Conservation (phyloP, 2,329 filamentous ascomycete genomes). For the Apiospora marii region DNA sequence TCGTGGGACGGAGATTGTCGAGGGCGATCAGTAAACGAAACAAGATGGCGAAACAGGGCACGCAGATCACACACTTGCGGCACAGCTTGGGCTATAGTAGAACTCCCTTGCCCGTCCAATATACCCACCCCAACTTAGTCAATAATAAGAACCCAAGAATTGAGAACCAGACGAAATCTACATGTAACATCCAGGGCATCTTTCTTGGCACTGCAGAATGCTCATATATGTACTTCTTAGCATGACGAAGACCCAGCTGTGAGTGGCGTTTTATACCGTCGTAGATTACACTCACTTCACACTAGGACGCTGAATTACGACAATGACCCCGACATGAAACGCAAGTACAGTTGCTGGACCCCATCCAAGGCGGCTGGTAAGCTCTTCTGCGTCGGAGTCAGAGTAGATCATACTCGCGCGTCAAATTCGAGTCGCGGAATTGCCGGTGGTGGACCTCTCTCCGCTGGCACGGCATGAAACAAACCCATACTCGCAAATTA, state of each 20-base stretch:
- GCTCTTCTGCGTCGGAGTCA: neutral
- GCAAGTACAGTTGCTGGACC: neutral
- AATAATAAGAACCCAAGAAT: slow-evolving; percentile 1
- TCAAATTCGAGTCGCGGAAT: slow-evolving; percentile 12
- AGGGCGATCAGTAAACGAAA: slow-evolving; percentile 13
- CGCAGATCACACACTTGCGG: neutral
- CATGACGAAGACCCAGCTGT: neutral
- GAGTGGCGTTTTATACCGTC: neutral
- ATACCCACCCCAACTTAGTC: slow-evolving; percentile 9
- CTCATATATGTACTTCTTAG: no score
- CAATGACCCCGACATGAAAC: neutral
- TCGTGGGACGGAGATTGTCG: slow-evolving; percentile 18
- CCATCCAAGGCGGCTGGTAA: neutral
- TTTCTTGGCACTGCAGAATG: no score
- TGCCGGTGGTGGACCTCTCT: neutral
- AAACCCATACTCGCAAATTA: slow-evolving; percentile 3
- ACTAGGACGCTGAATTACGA: neutral
- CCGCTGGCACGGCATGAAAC: slow-evolving; percentile 9
- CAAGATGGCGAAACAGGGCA: slow-evolving; percentile 8
- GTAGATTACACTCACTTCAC: neutral
- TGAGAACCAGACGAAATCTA: neutral
- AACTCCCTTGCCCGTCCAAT: neutral
- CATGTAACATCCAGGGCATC: neutral
- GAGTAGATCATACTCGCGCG: slow-evolving; percentile 15
- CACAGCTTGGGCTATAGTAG: slow-evolving; percentile 3